These are phyloP conservation scores for Phylloboletellus chloephorus DNA, from an alignment of 1,284 basidiomycete species.

Conservation along the genomic window DNA sequence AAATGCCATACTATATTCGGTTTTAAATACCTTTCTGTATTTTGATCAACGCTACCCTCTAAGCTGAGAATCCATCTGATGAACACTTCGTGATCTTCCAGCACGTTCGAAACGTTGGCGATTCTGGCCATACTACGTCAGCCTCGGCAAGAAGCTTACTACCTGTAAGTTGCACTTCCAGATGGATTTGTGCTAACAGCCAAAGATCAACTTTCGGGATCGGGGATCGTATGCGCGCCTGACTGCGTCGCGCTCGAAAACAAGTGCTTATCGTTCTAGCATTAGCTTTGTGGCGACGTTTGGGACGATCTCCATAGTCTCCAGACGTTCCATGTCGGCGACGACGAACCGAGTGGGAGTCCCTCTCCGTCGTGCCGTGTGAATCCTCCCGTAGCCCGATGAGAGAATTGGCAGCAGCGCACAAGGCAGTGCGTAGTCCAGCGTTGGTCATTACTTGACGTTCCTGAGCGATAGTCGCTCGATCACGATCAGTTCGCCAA, in stretches of 20 bases:
- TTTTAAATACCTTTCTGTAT: neutral
- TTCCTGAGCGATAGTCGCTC: neutral
- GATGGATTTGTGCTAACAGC: no score
- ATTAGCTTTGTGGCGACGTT: constrained; percentile 1
- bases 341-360: constrained; percentile 1
- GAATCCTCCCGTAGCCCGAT: neutral
- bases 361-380: no score
- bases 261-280: neutral
- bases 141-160: no score
- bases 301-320: neutral
- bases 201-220: neutral
- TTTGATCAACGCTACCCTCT: no score
- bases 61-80: no score
- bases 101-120: no score
- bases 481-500: neutral
- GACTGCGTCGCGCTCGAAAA: neutral
- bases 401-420: neutral
- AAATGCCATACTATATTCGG: neutral
- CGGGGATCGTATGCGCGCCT: neutral
- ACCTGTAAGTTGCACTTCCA: no score
- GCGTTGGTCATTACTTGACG: neutral
- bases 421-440: neutral
- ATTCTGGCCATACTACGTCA: no score
- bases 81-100: no score
- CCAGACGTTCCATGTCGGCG: neutral